Evolutionary conservation across 768 basidiomycete genomes (phyloP).

Genomic region (Neoboletus magnificus): DNA sequence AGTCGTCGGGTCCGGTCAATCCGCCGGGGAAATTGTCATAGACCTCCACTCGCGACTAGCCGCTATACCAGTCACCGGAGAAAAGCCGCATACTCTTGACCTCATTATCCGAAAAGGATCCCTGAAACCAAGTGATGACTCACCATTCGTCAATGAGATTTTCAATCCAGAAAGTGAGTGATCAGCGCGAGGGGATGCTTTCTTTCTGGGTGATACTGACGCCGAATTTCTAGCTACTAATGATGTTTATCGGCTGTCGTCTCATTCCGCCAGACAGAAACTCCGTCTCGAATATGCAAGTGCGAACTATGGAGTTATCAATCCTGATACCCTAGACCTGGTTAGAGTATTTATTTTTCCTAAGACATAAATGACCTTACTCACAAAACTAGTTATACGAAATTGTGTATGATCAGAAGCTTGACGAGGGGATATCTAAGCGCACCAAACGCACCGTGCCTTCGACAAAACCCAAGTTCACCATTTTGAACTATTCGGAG

Average conservation of each 20-base stretch:
- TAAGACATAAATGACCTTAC: not conserved
- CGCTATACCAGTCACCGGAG: constrained; percentile 24
- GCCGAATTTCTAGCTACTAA: constrained; percentile 36
- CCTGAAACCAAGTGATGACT: constrained; percentile 50
- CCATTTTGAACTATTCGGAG: constrained; percentile 38
- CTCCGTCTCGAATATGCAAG: constrained; percentile 43
- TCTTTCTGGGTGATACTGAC: not conserved
- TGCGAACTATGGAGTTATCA: constrained; percentile 55
- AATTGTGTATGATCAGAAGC: constrained; percentile 47
- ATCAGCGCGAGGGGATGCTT: not conserved
- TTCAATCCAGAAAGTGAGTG: constrained; percentile 47
- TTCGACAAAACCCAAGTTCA: constrained; percentile 28
- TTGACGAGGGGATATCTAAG: constrained; percentile 40
- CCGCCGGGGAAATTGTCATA: constrained; percentile 45
- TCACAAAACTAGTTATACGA: constrained; percentile 41
- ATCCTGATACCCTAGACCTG: constrained; percentile 43
- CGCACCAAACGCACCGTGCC: constrained; percentile 25
- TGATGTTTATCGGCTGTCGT: constrained; percentile 37
- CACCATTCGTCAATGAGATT: constrained; percentile 52
- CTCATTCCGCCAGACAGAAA: constrained; percentile 33
- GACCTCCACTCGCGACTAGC: constrained; percentile 41
- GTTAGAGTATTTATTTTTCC: constrained; percentile 24
- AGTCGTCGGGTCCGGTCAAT: constrained; percentile 48
- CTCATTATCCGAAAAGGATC: constrained; percentile 51
- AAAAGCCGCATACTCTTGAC: constrained; percentile 40